These are phyloP conservation scores for Puccinia triticina DNA, from an alignment of 1,284 basidiomycete species.

Conservation along the genomic window DNA sequence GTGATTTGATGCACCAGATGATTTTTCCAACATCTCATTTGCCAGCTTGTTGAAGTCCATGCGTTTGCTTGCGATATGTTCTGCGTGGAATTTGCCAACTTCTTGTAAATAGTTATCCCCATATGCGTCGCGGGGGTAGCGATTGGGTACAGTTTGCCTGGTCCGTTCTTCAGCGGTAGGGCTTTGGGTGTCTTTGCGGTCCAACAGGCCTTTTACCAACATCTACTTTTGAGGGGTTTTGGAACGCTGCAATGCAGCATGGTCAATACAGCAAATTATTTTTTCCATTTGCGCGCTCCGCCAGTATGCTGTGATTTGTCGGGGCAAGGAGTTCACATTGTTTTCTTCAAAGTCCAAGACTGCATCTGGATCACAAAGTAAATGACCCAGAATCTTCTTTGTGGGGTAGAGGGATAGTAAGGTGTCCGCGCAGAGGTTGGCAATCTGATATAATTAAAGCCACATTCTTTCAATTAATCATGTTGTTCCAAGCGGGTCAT, in stretches of 20 bases:
- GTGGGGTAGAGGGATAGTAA: neutral
- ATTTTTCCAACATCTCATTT: neutral
- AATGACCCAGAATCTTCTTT: slow-evolving; percentile 3
- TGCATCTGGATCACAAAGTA: slow-evolving; percentile 11
- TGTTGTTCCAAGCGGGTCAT: neutral
- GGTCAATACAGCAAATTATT: slow-evolving; percentile 7
- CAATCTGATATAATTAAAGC: slow-evolving; percentile 1
- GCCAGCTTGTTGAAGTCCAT: neutral
- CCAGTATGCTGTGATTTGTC: neutral
- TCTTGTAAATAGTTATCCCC: neutral
- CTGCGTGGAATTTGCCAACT: neutral
- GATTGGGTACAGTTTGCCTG: neutral
- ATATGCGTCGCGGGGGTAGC: neutral
- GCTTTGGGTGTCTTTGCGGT: neutral
- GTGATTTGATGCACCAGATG: neutral
- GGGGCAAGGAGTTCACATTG: neutral
- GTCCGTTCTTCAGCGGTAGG: neutral
- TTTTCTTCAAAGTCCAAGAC: slow-evolving; percentile 11
- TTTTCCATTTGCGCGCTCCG: neutral
- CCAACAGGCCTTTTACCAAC: neutral
- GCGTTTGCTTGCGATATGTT: neutral
- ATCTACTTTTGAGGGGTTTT: slow-evolving; percentile 15
- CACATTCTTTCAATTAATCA: neutral
- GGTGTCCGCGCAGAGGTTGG: neutral
- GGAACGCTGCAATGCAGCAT: neutral